Base-by-base conservation (phyloP, 257 asterid genomes). In the Fraxinus americana region DNA sequence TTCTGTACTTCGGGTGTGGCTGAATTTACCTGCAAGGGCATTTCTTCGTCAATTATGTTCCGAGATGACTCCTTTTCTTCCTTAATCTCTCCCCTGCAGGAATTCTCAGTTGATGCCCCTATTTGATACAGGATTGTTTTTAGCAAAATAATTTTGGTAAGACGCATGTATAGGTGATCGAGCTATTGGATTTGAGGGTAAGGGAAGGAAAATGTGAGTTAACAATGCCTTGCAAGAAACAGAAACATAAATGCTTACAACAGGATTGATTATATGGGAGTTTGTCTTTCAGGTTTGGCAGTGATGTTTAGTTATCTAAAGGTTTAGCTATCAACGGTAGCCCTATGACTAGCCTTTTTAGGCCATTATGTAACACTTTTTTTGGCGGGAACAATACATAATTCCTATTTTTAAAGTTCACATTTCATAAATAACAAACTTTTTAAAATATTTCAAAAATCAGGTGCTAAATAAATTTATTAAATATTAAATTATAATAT, bases 151-250 rank as follows among this genome's bases (percentile, higher is more conserved):
- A n/a, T 17, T 63, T 71, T 75, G 57, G 74, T 43, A 41, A 30
- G 74, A 25, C 70, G 71, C 63, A 79, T 86, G 74, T 92, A 86
- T 89, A 81, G 76, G 61, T 41, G 75, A 59, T 21, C 16, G 67
- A 12, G 45, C 13, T 59, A 25, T 54, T 32, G 38, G 36, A 61
- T 32, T 85, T 67, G 87, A 85, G 92, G 85, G 75, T 86, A 85
- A 77, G 78, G 72, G 7, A 84, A 85, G 90, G 85, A 80, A 57
- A 34, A 70, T 4, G 71, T 30, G 38, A 71, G 78, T 54, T 65
- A 80, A 73, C 52, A 70, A 57, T 88, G 86, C 78, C 92, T 88
- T 90, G 87, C 93, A 90, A 90, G 94, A 77, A 87, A 87, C 83
- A 77, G 71, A 79, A 78, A 78, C 66, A 16, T 11, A 57, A 41